Conservation (phyloP, 2,329 filamentous ascomycete genomes). For the Colletotrichum karsti region DNA sequence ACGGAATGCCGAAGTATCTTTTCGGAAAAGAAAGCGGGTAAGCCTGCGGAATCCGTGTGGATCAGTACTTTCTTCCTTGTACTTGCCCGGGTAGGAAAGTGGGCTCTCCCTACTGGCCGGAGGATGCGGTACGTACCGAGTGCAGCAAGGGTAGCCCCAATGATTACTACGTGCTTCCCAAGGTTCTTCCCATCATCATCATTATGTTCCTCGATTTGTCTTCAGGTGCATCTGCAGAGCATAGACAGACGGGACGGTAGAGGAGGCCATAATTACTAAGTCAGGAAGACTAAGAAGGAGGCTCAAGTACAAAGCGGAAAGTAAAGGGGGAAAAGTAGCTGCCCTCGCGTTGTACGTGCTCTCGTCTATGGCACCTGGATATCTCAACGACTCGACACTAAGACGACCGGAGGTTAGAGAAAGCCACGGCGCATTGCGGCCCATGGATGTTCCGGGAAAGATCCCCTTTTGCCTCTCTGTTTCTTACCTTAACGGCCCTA, state of each 20-base stretch:
- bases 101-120: background rate
- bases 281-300: background rate
- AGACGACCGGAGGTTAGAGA: background rate
- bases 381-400: background rate
- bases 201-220: background rate
- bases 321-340: background rate
- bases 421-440: background rate
- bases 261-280: background rate
- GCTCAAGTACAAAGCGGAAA: background rate
- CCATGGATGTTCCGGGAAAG: slow-evolving; percentile 17
- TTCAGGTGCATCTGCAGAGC: slow-evolving; percentile 2
- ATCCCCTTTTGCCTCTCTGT: background rate
- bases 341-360: background rate
- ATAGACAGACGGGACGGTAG: background rate
- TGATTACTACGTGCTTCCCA: too few species aligned
- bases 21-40: background rate
- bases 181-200: background rate
- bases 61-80: background rate
- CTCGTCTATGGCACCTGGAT: background rate
- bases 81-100: slow-evolving; percentile 4
- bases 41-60: background rate
- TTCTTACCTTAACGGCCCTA: background rate
- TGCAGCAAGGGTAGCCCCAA: background rate
- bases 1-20: background rate
- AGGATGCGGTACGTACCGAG: background rate